These are phyloP conservation scores for Acrocalymma vagum DNA, from an alignment of 2,329 filamentous ascomycete species.

Conservation along the genomic window DNA sequence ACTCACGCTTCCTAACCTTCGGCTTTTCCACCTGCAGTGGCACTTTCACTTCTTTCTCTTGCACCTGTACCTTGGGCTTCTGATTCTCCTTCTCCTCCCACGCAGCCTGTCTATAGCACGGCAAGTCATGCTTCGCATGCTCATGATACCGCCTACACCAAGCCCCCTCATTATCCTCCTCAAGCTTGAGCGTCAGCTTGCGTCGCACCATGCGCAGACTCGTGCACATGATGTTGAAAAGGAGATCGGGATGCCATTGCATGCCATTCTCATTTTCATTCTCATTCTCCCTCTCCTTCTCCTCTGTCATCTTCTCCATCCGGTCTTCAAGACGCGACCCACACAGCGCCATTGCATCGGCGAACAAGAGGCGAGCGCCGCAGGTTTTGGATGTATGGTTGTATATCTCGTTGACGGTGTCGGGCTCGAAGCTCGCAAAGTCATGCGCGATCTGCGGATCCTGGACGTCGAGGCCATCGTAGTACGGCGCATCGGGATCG, in stretches of 20 bases:
- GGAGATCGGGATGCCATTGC: constrained; percentile 22
- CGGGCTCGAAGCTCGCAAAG: constrained; percentile 20
- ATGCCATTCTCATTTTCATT: neutral
- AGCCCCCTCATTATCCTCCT: constrained; percentile 31
- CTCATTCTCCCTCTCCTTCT: neutral
- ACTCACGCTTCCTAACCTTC: too few relatives aligned
- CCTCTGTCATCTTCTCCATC: constrained; percentile 3
- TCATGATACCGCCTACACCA: constrained; percentile 45
- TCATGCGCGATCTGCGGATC: constrained; percentile 18
- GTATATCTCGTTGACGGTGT: constrained; percentile 30
- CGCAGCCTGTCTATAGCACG: constrained; percentile 34
- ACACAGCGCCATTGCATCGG: constrained; percentile 37
- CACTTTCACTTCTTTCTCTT: too few relatives aligned
- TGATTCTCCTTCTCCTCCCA: too few relatives aligned
- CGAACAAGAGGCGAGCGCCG: constrained; percentile 41
- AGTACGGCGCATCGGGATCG: constrained; percentile 11
- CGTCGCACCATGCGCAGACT: constrained; percentile 27
- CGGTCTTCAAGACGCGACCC: constrained; percentile 23
- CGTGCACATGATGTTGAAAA: constrained; percentile 36
- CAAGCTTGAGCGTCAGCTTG: constrained; percentile 40
- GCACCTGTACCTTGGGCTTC: too few relatives aligned
- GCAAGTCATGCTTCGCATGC: constrained; percentile 25
- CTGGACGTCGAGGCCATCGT: constrained; percentile 11
- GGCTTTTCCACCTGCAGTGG: too few relatives aligned
- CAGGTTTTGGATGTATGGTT: constrained; percentile 21